A percentile compares a stretch with the other conserved stretches of the same genome.
Evolutionary conservation across 2,329 filamentous ascomycete genomes (phyloP).

Genomic region (Chrysoporthe cubensis): DNA sequence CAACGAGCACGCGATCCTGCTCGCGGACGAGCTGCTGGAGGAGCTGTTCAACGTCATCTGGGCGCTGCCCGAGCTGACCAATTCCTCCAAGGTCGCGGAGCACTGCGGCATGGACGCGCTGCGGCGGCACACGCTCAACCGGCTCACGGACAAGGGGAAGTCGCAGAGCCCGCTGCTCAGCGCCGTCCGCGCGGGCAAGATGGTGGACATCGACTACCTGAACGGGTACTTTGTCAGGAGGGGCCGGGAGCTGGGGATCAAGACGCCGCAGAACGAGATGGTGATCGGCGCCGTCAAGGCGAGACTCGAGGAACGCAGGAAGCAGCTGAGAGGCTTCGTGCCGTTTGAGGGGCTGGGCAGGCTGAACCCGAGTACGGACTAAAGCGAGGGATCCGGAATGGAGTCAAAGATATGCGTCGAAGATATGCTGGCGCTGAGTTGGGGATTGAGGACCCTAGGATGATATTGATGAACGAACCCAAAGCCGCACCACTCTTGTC

Average conservation of each 20-base stretch:
- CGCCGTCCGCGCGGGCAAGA: constrained; percentile 62
- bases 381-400: not conserved
- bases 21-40: constrained; percentile 71
- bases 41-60: constrained; percentile 77
- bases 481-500: not conserved
- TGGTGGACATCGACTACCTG: constrained; percentile 80
- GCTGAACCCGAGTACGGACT: not conserved
- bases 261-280: constrained; percentile 73
- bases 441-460: not conserved
- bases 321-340: constrained; percentile 21
- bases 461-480: not conserved
- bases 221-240: constrained; percentile 85
- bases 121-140: constrained; percentile 62
- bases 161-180: constrained; percentile 67
- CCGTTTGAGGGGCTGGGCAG: constrained; percentile 19
- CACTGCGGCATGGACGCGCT: constrained; percentile 64
- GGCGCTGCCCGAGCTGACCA: constrained; percentile 72
- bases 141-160: constrained; percentile 60
- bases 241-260: constrained; percentile 73
- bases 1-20: constrained; percentile 66
- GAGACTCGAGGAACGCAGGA: constrained; percentile 40
- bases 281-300: constrained; percentile 74
- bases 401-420: not conserved
- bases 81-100: constrained; percentile 58
- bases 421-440: not conserved